Percentiles rank a stretch among this genome's conserved stretches.
These are phyloP conservation scores for Fusarium napiforme DNA, from an alignment of 2,329 filamentous ascomycete species.

Conservation along the genomic window DNA sequence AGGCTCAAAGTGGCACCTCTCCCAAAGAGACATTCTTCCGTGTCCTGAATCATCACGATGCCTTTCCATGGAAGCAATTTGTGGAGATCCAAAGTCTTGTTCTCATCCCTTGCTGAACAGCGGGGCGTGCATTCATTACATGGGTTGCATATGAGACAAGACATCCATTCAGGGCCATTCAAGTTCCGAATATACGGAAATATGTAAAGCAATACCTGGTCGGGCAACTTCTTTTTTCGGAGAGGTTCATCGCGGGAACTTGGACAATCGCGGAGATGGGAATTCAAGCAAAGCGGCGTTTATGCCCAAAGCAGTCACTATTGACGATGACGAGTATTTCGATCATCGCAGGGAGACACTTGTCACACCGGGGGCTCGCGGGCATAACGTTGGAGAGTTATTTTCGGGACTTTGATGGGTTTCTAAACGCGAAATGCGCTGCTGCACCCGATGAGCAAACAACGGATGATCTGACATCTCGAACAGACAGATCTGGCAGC, in stretches of 20 bases:
- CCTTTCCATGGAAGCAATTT: slow-evolving; percentile 9
- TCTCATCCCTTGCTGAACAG: not conserved
- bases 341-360: not conserved
- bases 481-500: not conserved
- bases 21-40: not conserved
- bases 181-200: slow-evolving; percentile 26
- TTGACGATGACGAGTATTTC: slow-evolving; percentile 17
- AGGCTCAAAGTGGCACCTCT: slow-evolving; percentile 24
- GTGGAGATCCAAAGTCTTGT: slow-evolving; percentile 14
- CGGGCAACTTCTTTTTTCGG: slow-evolving; percentile 2
- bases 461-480: slow-evolving; percentile 1
- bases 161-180: not conserved
- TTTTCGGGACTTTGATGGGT: not conserved
- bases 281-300: slow-evolving; percentile 4
- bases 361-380: not conserved
- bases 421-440: slow-evolving; percentile 19
- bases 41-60: slow-evolving; percentile 28
- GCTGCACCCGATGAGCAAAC: slow-evolving; percentile 18
- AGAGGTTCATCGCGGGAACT: not conserved
- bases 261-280: slow-evolving; percentile 2
- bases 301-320: slow-evolving; percentile 15
- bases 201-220: not conserved
- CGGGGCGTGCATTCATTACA: slow-evolving; percentile 11
- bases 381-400: not conserved
- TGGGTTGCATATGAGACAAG: slow-evolving; percentile 7